Conservation (phyloP, 495 filamentous ascomycete species). For the Penicillium crystallinum region DNA sequence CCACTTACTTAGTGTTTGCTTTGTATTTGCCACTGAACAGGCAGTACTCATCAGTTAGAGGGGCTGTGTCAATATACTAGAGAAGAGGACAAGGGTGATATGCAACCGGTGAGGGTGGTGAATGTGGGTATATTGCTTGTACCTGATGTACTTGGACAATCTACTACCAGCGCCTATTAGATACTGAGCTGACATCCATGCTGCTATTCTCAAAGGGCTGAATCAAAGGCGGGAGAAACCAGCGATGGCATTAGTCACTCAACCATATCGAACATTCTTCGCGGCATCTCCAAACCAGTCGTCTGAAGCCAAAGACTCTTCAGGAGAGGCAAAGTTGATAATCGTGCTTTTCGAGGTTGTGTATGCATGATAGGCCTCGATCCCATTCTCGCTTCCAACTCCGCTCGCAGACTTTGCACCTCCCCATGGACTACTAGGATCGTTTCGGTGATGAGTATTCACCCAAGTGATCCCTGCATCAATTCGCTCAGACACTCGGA, state of each 20-base stretch:
- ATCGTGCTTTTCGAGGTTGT: slow-evolving; percentile 22
- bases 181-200: no score
- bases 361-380: slow-evolving; percentile 24
- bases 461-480: slow-evolving; percentile 51
- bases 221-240: neutral
- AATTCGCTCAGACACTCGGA: slow-evolving; percentile 44
- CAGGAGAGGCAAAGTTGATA: slow-evolving; percentile 17
- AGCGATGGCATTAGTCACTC: neutral
- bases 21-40: neutral
- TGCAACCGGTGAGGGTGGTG: no score
- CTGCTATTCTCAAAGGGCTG: no score
- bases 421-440: slow-evolving; percentile 26
- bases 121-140: no score
- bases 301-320: slow-evolving; percentile 16
- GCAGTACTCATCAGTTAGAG: neutral
- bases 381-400: slow-evolving; percentile 25
- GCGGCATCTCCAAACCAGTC: slow-evolving; percentile 20
- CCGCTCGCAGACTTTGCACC: slow-evolving; percentile 19
- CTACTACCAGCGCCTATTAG: no score
- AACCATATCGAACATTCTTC: slow-evolving; percentile 18
- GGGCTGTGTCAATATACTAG: neutral
- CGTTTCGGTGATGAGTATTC: slow-evolving; percentile 36
- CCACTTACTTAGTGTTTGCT: neutral
- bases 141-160: no score
- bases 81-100: neutral